A percentile compares a stretch with the other conserved stretches of the same genome.
phyloP scores from a whole-genome alignment of 2,329 filamentous ascomycete genomes.

The Nemania sp. region DNA sequence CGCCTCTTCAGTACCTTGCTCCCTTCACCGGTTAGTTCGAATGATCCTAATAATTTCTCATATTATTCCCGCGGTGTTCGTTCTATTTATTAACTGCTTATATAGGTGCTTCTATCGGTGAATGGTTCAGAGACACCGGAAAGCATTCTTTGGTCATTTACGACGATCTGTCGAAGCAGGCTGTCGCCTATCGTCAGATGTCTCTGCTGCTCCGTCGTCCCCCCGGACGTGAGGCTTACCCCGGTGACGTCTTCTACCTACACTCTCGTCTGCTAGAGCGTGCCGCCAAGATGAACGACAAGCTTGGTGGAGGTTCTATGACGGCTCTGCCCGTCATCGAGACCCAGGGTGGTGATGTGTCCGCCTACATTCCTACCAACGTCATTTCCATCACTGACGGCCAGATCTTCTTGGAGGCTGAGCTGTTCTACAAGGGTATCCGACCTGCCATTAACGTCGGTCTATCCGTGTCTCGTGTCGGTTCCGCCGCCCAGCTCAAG shows the following conservation, averaged over 20 bases:
- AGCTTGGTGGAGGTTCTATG: conserved; percentile 93
- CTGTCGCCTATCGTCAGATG: conserved; percentile 98
- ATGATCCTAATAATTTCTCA: no score
- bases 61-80: background rate
- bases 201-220: conserved; percentile 97
- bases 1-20: conserved; percentile 92
- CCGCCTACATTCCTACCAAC: conserved; percentile 99
- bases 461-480: conserved; percentile 99
- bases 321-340: conserved; percentile 98
- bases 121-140: conserved; percentile 85
- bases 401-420: conserved; percentile 99
- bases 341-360: conserved; percentile 99
- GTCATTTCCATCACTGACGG: conserved; percentile 99
- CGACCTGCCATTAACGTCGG: conserved; percentile 99
- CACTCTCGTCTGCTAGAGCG: conserved; percentile 99
- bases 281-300: conserved; percentile 98
- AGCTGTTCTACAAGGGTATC: conserved; percentile 99
- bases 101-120: conserved; percentile 62
- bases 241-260: conserved; percentile 99
- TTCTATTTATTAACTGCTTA: background rate
- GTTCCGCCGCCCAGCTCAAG: conserved; percentile 99
- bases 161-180: conserved; percentile 98
- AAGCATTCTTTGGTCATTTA: conserved; percentile 91
- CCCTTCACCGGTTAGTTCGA: conserved; percentile 83
- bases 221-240: conserved; percentile 98